Conservation (phyloP, 306 rosid species). For the Rosa rugosa region DNA sequence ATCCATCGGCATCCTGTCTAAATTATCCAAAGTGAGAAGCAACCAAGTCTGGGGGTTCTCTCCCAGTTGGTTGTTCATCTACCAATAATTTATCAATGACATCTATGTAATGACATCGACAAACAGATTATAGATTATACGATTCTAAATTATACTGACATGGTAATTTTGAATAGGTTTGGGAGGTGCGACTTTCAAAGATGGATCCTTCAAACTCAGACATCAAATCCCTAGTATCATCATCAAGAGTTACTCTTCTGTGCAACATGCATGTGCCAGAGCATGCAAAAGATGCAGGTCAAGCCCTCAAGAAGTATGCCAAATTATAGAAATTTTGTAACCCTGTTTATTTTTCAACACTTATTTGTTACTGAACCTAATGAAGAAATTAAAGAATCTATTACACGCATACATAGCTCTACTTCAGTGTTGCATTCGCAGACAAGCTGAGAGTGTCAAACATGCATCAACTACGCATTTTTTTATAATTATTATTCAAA, state of each 20-base stretch:
- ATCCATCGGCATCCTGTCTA: background rate
- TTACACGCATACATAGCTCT: background rate
- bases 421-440: background rate
- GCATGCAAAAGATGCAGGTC: constrained; percentile 52
- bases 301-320: constrained; percentile 44
- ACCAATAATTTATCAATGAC: background rate
- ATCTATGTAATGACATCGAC: background rate
- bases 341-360: background rate
- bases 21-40: background rate
- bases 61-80: constrained; percentile 6
- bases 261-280: constrained; percentile 74
- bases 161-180: constrained; percentile 44
- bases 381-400: background rate
- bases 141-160: background rate
- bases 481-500: background rate
- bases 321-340: background rate
- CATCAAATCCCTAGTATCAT: constrained; percentile 47
- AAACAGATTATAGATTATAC: background rate
- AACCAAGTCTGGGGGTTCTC: background rate
- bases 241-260: constrained; percentile 73
- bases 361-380: background rate
- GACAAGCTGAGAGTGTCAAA: background rate
- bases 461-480: background rate
- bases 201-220: constrained; percentile 54
- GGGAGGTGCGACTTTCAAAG: constrained; percentile 80